Conservation (phyloP, 2,329 filamentous ascomycete genomes). For the Hymenoscyphus fraxineus region DNA sequence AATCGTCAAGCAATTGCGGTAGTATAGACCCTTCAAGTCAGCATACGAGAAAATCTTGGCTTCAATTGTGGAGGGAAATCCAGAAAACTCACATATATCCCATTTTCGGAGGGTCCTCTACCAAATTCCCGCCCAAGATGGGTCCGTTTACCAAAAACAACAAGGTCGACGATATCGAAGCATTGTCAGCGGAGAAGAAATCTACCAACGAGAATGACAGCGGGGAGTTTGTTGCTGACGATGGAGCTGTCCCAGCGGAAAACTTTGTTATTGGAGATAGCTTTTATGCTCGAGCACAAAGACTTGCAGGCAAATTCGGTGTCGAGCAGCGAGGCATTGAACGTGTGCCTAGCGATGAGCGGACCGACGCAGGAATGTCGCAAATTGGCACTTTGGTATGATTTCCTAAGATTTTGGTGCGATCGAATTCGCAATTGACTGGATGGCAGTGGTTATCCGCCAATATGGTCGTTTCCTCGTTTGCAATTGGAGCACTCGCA, state of each 20-base stretch:
- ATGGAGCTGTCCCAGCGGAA: slow-evolving; percentile 49
- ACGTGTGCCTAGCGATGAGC: slow-evolving; percentile 66
- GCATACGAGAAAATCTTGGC: neutral
- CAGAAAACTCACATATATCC: neutral
- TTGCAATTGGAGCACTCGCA: slow-evolving; percentile 69
- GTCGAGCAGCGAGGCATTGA: slow-evolving; percentile 75
- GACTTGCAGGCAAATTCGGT: slow-evolving; percentile 59
- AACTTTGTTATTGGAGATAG: slow-evolving; percentile 54
- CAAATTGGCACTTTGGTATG: slow-evolving; percentile 70
- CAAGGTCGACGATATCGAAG: slow-evolving; percentile 28
- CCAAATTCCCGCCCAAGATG: slow-evolving; percentile 14
- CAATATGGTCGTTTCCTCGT: slow-evolving; percentile 74
- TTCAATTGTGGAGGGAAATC: neutral
- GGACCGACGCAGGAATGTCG: slow-evolving; percentile 59
- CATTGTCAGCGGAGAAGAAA: slow-evolving; percentile 22
- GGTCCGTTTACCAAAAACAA: slow-evolving; percentile 18
- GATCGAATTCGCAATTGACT: slow-evolving; percentile 9
- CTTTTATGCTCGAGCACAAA: slow-evolving; percentile 56
- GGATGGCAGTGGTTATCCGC: slow-evolving; percentile 64
- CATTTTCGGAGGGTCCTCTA: neutral
- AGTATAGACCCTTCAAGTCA: neutral
- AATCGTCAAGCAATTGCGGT: neutral
- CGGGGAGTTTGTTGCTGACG: slow-evolving; percentile 28
- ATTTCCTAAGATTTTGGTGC: slow-evolving; percentile 11
- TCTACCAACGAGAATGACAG: slow-evolving; percentile 19